A percentile compares a stretch with the other conserved stretches of the same genome.
Evolutionary conservation across 495 filamentous ascomycete species (phyloP).

Genomic region (Clavariopsis aquatica): DNA sequence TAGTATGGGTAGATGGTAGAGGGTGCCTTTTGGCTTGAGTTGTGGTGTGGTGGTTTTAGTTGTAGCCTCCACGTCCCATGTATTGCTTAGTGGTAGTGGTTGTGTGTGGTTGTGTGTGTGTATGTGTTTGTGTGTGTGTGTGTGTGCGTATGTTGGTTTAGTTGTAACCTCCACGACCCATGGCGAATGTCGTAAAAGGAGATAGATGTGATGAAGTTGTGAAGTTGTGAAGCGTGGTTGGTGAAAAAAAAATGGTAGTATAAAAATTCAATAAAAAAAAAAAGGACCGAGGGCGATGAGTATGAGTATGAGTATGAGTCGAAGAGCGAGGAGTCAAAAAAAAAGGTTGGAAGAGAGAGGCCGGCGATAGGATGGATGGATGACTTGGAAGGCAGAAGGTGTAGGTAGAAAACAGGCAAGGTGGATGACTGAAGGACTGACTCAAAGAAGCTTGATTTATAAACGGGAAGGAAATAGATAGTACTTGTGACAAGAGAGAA

Average conservation of each 20-base stretch:
- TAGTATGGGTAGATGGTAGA: neutral
- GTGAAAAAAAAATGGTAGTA: too few relatives aligned
- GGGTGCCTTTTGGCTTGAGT: neutral
- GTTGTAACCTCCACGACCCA: slow-evolving; percentile 61
- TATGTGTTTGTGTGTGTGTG: too few relatives aligned
- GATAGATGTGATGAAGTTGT: slow-evolving; percentile 6
- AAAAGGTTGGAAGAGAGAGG: neutral
- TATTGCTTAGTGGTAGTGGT: neutral
- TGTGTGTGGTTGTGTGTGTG: neutral
- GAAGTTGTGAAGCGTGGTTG: too few relatives aligned
- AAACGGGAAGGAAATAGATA: neutral
- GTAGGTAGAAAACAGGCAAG: too few relatives aligned
- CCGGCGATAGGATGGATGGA: neutral
- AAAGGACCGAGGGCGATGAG: too few relatives aligned
- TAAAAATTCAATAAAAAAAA: too few relatives aligned
- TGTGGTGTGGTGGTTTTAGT: slow-evolving; percentile 31
- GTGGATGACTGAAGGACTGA: slow-evolving; percentile 31
- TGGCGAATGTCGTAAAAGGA: slow-evolving; percentile 5
- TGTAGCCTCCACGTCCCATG: slow-evolving; percentile 60
- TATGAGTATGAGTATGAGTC: too few relatives aligned
- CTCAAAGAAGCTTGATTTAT: slow-evolving; percentile 20
- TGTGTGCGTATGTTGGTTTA: slow-evolving; percentile 21
- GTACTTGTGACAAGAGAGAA: slow-evolving; percentile 8
- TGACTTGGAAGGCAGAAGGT: slow-evolving; percentile 3
- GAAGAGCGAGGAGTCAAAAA: neutral